Base-by-base conservation (phyloP, 2,329 filamentous ascomycete genomes). In the Triangularia verruculosa region DNA sequence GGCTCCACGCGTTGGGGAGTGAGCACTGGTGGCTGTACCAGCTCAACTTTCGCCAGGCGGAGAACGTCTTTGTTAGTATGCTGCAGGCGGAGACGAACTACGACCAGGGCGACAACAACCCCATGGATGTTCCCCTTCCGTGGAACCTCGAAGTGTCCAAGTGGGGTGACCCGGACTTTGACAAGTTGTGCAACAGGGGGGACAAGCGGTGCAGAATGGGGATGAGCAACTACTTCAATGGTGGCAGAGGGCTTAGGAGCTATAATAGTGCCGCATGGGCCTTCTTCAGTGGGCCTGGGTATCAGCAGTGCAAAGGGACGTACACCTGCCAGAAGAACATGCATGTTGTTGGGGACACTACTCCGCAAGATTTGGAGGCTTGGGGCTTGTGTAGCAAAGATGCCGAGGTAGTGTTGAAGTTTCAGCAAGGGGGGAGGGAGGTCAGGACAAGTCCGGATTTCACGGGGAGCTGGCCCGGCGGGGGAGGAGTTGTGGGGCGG, bases 1-100 rank as follows among this genome's bases (percentile, higher is more conserved):
- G 82, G 83, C 74, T 85, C 9, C 78, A 81, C 65, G 82, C 80
- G 4, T 78, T 81, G 0, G 80, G 80, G 2, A 81, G 78, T 54
- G 85, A 87, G 74, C 85, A 87, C 72, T 81, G 80, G 74, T 80
- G 81, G 72, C 73, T 87, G 56, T 87, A 87, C 74, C 83, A 87
- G 73, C 80, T 86, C 67, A 82, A 85, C 66, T 72, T 86, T 59
- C 75, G 78, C 56, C 74, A 75, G 34, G 82, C 83, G 0, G 70
- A 75, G 61, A 83, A 84, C 64, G 78, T 86, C 8, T 76, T 83
- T 61, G 75, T 82, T 13, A 78, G 78, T 13, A 68, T 85, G 71
- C 77, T 83, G 63, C 82, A 86, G 73, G 78, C 78, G 54, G 84
- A 86, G 73, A 84, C 83, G 9, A 83, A 83, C 53, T 84, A 84